These are phyloP conservation scores for Candida sithepensis DNA, from an alignment of 805 yeast genomes.

Conservation along the genomic window DNA sequence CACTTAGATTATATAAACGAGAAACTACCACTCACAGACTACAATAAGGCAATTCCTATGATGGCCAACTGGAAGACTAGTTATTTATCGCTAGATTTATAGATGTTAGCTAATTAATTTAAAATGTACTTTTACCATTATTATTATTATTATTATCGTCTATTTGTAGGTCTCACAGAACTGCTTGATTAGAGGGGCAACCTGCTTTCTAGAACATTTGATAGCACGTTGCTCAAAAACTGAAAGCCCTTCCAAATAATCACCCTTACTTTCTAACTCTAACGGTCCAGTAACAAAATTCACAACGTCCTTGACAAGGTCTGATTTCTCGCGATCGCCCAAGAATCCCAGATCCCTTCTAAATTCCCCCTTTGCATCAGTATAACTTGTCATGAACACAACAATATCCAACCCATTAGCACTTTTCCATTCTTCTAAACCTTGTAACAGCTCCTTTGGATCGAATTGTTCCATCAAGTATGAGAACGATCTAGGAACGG, in stretches of 20 bases:
- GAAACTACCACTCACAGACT: conserved; percentile 31
- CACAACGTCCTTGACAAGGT: background rate
- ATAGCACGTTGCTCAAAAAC: conserved; percentile 46
- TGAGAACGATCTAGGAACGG: conserved; percentile 59
- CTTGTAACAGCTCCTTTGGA: conserved; percentile 18
- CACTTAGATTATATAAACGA: conserved; percentile 28
- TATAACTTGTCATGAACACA: conserved; percentile 47
- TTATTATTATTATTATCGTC: background rate
- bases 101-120: too few species aligned
- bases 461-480: conserved; percentile 40
- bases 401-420: conserved; percentile 36
- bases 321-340: conserved; percentile 3
- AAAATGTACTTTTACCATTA: background rate
- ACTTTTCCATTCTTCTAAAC: conserved; percentile 21
- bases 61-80: conserved; percentile 31
- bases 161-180: conserved; percentile 5
- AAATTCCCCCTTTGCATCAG: conserved; percentile 25
- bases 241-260: conserved; percentile 2
- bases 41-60: background rate
- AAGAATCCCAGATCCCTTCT: conserved; percentile 42
- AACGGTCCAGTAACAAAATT: conserved; percentile 14
- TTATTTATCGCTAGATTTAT: conserved; percentile 21
- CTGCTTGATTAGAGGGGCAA: conserved; percentile 57
- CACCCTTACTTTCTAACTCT: conserved; percentile 15
- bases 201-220: conserved; percentile 78